A percentile compares a stretch with the other conserved stretches of the same genome.
These are phyloP conservation scores for Amborella trichopoda DNA, from an alignment of 164 flowering plant species.

Conservation along the genomic window DNA sequence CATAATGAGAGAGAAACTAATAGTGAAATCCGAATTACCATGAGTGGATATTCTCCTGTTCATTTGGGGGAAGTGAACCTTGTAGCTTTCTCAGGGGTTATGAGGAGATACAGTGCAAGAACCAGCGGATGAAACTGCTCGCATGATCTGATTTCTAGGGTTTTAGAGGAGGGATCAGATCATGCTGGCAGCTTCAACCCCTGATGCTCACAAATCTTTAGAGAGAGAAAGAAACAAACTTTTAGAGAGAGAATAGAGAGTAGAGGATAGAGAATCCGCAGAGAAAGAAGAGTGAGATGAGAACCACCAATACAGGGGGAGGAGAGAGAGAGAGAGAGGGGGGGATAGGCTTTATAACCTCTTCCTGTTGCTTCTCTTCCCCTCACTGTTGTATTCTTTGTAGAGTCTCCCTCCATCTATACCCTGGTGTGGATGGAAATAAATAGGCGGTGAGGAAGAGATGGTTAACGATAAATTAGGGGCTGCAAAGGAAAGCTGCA, in stretches of 20 bases:
- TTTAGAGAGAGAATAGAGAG: no score
- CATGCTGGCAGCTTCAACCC: conserved; percentile 87
- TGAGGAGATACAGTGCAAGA: background rate
- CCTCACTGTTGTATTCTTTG: background rate
- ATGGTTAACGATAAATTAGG: background rate
- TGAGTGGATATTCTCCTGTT: no score
- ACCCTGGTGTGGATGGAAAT: background rate
- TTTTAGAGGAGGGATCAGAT: conserved; percentile 30
- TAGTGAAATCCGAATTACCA: no score
- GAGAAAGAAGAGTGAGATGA: no score
- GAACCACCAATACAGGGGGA: no score
- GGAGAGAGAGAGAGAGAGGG: conserved; percentile 1
- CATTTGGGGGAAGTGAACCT: no score
- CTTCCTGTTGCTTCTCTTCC: background rate
- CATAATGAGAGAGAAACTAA: no score
- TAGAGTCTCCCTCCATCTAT: no score
- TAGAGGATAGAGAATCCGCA: no score
- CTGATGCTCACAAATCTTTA: no score
- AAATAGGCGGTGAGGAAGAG: background rate
- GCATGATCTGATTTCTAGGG: background rate
- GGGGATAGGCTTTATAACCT: background rate
- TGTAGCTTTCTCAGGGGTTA: no score
- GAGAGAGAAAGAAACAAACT: no score
- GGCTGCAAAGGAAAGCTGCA: background rate
- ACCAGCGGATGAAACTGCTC: conserved; percentile 1